Evolutionary conservation across 2,329 filamentous ascomycete genomes (phyloP), one percentile per base, ranked within the genome.

Genomic region (Sclerotiophoma versabilis): DNA sequence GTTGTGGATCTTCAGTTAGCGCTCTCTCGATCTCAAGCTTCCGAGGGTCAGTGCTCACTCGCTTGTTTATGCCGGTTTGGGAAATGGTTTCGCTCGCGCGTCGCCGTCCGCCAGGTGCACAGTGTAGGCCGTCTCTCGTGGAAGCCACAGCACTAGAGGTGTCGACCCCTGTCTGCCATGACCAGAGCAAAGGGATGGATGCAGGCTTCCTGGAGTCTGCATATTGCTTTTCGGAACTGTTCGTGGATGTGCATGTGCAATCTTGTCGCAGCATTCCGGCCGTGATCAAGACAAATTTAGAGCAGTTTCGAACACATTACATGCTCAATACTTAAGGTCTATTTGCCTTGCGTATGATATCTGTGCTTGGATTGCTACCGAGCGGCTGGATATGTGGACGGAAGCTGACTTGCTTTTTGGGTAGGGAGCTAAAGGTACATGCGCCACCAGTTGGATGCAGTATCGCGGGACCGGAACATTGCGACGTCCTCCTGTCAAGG

Each of bases 51-150:
- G 45, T 41, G 45, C 50, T 43, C 22, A 50, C 22, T 66, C 62
- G 65, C 63, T 60, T 58, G 44, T 55, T 26, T 43, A 56, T 45
- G 41, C 62, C 47, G n/a, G 3, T 52, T 58, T 9, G 9, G 46
- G 63, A 36, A 60, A 54, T 49, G 42, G 37, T 54, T 34, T 53
- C 25, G 46, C 42, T 43, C 43, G 53, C 57, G 45, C 36, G 54
- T 65, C 56, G 64, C 59, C 54, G 59, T 59, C 53, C 52, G 39
- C 54, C 15, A 45, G 37, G 38, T 54, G 60, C 41, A 45, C 57
- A 45, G 50, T 60, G 62, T 58, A 49, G 45, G 47, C 47, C 52
- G 52, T 54, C 39, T 43, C 63, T 65, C 56, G 62, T 65, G 63
- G 63, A 57, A 62, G 62, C 60, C 59, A 62, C 52, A 58, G 39